Evolutionary conservation across 106 monocot species (phyloP).

Genomic region (Platanthera guangdongensis): DNA sequence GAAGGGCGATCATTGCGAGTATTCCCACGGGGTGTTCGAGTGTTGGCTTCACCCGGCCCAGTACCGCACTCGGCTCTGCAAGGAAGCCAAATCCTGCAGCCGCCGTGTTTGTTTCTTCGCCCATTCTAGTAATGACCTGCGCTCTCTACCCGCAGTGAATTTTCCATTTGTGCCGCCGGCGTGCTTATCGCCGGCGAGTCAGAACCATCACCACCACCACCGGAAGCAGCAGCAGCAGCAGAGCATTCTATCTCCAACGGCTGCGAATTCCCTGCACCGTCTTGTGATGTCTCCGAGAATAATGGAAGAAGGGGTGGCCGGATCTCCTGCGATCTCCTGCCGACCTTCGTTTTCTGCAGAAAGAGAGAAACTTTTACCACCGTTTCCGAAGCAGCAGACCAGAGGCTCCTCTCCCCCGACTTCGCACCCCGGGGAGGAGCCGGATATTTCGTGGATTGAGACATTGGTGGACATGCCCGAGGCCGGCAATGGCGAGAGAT

Average conservation of each 20-base stretch:
- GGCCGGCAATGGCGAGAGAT: background rate
- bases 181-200: slow-evolving; percentile 46
- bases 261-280: slow-evolving; percentile 25
- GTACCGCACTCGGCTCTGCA: slow-evolving; percentile 61
- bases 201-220: background rate
- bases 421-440: slow-evolving; percentile 30
- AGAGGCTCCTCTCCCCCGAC: slow-evolving; percentile 31
- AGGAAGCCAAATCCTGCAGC: slow-evolving; percentile 40
- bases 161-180: slow-evolving; percentile 20
- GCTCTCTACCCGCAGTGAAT: slow-evolving; percentile 27
- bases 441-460: slow-evolving; percentile 74
- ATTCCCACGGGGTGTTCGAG: slow-evolving; percentile 72
- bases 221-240: slow-evolving; percentile 29
- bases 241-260: slow-evolving; percentile 22
- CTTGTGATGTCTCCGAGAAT: slow-evolving; percentile 49
- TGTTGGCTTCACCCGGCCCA: slow-evolving; percentile 79
- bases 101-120: slow-evolving; percentile 70
- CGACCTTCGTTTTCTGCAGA: slow-evolving; percentile 29
- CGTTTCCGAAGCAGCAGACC: slow-evolving; percentile 19
- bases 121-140: slow-evolving; percentile 49
- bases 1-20: slow-evolving; percentile 57
- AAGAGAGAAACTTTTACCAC: slow-evolving; percentile 51
- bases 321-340: slow-evolving; percentile 43
- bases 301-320: slow-evolving; percentile 14
- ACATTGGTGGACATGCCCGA: slow-evolving; percentile 52